Evolutionary conservation across 2,329 filamentous ascomycete species (phyloP), one percentile per base, ranked within the genome.

Genomic region (Botrytis paeoniae): DNA sequence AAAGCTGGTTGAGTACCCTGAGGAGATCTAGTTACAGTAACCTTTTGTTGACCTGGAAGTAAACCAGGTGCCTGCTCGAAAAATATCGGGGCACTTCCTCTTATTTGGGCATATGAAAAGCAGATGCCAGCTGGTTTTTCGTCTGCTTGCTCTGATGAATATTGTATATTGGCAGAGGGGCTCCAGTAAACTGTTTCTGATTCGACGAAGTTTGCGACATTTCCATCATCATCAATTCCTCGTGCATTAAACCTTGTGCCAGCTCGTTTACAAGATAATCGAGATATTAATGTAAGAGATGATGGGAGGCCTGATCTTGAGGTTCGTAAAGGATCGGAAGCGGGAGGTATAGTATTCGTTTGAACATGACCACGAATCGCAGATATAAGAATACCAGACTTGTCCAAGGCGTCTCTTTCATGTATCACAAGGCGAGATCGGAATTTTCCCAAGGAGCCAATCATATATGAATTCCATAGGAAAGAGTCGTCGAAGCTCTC

Each of bases 401-500:
- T 86, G 84, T 99, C 96, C n/a, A 99, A 86, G 7, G 90, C 90
- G 74, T 89, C 87, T 77, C 91, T 92, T 78, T 98, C 94, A 71
- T 89, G 87, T 9, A 89, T 88, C 74, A 93, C 88, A 64, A 99
- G 86, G 29, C 93, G 89, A 43, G 92, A 94, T 61, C 96, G 91
- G 81, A 99, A 98, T 81, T 94, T 89, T 43, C 98, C 91, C 71
- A 99, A 86, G 8, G 96, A 95, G 76, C 92, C 91, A 78, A 99
- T 97, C 94, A 99, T 98, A 83, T 97, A 98, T 5, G 94, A 97
- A 80, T 99, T 99, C 96, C 96, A 99, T 29, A 99, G 84, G 80
- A 97, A 98, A 1, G 93, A 92, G 79, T 94, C 92, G 81, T 99
- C 94, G 75, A 98, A 90, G 79, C 93, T 96, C 80, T 97, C 94